Base-by-base conservation (phyloP, 495 filamentous ascomycete species). In the Talaromyces liani region DNA sequence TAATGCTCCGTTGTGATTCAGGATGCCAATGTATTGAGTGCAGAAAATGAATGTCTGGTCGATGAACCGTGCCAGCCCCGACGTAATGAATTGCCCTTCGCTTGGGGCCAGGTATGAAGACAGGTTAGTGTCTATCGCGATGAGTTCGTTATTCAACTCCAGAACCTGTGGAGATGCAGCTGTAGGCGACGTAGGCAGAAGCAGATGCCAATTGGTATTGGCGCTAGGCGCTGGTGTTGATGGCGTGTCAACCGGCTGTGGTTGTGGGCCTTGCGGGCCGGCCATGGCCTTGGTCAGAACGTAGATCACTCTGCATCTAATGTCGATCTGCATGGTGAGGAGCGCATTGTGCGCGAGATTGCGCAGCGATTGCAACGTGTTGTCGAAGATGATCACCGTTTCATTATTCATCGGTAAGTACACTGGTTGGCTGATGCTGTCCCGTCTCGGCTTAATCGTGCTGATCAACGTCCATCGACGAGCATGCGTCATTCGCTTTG, bases 341-440 rank as follows among this genome's bases (percentile, higher is more conserved):
- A 98, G 86, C 34, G 91, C 85, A 5, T 83, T 91, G 7, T 81
- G 79, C 45, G 89, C 88, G 41, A 99, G 86, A 41, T 88, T 80
- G 55, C 89, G 88, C 71, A 92, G 90, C 6, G 90, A 92, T 58
- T 85, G 78, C 18, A 97, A 75, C 41, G 94, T 93, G 58, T 80
- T 85, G 73, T 99, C 95, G 69, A 99, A 98, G n/a, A 84, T 85
- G 53, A 58, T 68, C 27, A 90, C 91, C 0, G 90, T 94, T 65
- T 96, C 90, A 45, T 84, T 79, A 65, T 92, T 97, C 76, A 99
- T 88, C 1, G 95, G 94, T 20, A 98, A 82, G 70, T 95, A 92
- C 12, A 93, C 85, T 25, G 89, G 84, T n/a, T 71, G 71, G 49
- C 72, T 80, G 63, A 78, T 63, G 45, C 77, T 75, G 63, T 85